Evolutionary conservation across 2,329 filamentous ascomycete species (phyloP), one percentile per base, ranked within the genome.

Genomic region (Colletotrichum kahawae): DNA sequence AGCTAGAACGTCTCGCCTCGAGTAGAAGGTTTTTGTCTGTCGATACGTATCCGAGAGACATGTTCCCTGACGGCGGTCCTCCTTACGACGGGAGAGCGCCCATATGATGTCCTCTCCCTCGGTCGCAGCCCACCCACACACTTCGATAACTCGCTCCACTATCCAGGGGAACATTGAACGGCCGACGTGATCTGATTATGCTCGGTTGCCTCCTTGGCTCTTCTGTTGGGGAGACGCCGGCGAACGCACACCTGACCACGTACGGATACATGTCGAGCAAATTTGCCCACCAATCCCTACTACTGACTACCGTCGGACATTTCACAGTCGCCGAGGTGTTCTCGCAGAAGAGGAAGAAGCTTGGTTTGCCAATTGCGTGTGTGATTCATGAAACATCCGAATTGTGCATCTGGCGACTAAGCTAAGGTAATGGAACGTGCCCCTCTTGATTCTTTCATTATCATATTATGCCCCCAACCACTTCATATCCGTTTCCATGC

Each of bases 401-500:
- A 21, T 59, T 74, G 51, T 63, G 60, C 29, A 29, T 14, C 36
- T 36, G 10, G 38, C 59, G 31, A 70, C 36, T 14, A 5, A 65
- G 66, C 51, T 33, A 24, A 65, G 66, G 54, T 69, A 14, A 33
- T 48, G 54, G 38, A 29, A 38, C 54, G 18, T 38, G 29, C 18
- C 67, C 56, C 62, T 29, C 51, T 66, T 29, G 9, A 14, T 18
- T 48, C 51, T 51, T 51, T 51, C 43, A 51, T 51, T 7, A 51
- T 51, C 43, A 51, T 29, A 48, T 60, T 51, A 63, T 33, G 33
- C 43, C 38, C 33, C 60, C 33, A 54, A 62, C 38, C 38, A 74
- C 6, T 51, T 71, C 60, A 67, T 67, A 24, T 63, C n/a, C 59
- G 31, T 54, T 34, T 74, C 60, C 24, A 71, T 71, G 67, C 71